A percentile compares a stretch with the other conserved stretches of the same genome.
Conservation (phyloP, 108 stramenopile species). For the Conticribra guillardii region DNA sequence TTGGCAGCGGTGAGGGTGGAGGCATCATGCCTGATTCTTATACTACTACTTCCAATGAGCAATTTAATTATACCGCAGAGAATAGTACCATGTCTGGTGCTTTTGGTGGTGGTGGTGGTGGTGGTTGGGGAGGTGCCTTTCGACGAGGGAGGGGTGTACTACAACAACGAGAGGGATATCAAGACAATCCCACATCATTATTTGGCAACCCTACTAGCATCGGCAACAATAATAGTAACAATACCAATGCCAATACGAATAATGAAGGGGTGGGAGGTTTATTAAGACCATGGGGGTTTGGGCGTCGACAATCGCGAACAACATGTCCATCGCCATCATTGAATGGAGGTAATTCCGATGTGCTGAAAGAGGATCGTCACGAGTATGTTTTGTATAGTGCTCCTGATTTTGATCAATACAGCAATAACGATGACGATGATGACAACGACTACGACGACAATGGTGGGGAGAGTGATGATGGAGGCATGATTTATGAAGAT, state of each 20-base stretch:
- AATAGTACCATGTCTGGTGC: background rate
- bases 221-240: background rate
- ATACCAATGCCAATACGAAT: background rate
- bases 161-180: background rate
- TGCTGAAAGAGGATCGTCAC: background rate
- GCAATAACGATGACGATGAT: background rate
- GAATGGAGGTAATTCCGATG: background rate
- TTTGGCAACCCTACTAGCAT: background rate
- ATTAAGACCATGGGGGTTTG: background rate
- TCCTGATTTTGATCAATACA: conserved; percentile 16
- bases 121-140: background rate
- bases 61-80: background rate
- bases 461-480: background rate
- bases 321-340: background rate
- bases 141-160: background rate
- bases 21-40: background rate
- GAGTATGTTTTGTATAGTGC: conserved; percentile 13
- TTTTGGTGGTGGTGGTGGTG: background rate
- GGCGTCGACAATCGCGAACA: background rate
- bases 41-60: background rate
- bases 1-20: background rate
- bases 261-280: background rate
- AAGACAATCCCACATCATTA: background rate
- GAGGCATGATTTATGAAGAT: background rate
- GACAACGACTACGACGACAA: background rate